Evolutionary conservation across 140 eudicot species (phyloP), one percentile per base, ranked within the genome.

Genomic region (Senecio squalidus): DNA sequence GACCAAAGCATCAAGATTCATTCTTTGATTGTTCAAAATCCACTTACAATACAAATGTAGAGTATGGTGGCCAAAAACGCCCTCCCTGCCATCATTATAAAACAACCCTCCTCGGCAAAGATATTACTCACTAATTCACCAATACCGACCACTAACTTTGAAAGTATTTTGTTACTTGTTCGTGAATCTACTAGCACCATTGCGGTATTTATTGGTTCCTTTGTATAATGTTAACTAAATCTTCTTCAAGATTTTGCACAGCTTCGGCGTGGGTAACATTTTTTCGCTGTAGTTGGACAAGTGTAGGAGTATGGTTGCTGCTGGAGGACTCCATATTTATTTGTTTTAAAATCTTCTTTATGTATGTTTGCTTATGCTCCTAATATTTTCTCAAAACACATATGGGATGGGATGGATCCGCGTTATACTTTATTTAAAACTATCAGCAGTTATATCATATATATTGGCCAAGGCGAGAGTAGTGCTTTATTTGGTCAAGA

Each of bases 1-100:
- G 82, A 66, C 11, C 22, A 29, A 80, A 63, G 63, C 55, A 52
- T 31, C 68, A 58, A 59, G 76, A 77, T 21, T 60, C 55, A 28
- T 60, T 46, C 13, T 16, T 18, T 56, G 27, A 29, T 0, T 28
- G 31, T 34, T 56, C 21, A 13, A 13, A 18, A 6, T 27, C 72
- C 39, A 68, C 45, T 20, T 55, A 29, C 59, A 69, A 62, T n/a
- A n/a, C n/a, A n/a, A n/a, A n/a, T n/a, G n/a, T n/a, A 39, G 20
- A 41, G 62, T 55, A 53, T 1, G 38, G 46, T 39, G 70, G 60
- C 60, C 76, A 38, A 23, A 73, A 39, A 23, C 40, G 27, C 24
- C 2, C 43, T 10, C 43, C 43, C 43, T 36, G 14, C 43, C 43
- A 2, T 36, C 43, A 36, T 15, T 36, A 36, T 15, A 36, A 36